Percentiles rank a stretch among this genome's conserved stretches.
phyloP scores from a whole-genome alignment of 306 rosid genomes.

The Chamaecrista fasciculata region DNA sequence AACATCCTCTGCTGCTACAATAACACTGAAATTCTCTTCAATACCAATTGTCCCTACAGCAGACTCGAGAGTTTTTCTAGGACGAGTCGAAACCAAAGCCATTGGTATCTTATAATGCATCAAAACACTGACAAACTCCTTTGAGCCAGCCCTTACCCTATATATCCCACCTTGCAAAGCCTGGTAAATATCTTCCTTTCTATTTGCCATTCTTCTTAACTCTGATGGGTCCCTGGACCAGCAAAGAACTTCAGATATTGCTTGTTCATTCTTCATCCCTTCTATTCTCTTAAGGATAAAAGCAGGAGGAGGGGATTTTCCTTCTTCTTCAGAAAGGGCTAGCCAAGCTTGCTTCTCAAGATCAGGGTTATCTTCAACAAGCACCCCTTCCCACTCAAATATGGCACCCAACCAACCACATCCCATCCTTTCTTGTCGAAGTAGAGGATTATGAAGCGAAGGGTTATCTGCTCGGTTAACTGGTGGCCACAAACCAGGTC shows the following conservation, averaged over 20 bases:
- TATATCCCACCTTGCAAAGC: conserved; percentile 89
- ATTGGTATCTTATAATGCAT: conserved; percentile 90
- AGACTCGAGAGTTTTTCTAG: conserved; percentile 67
- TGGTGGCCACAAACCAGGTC: conserved; percentile 85
- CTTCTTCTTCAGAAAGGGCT: conserved; percentile 81
- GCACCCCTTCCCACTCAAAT: conserved; percentile 97
- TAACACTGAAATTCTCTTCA: conserved; percentile 64
- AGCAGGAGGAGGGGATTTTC: conserved; percentile 73
- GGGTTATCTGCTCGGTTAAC: conserved; percentile 79
- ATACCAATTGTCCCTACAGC: conserved; percentile 77
- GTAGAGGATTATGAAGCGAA: conserved; percentile 78
- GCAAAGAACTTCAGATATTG: conserved; percentile 90
- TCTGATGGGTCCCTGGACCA: conserved; percentile 86
- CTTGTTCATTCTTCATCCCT: conserved; percentile 98
- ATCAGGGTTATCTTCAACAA: conserved; percentile 78
- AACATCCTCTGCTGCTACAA: conserved; percentile 92
- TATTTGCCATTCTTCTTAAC: conserved; percentile 69
- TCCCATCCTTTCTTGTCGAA: conserved; percentile 94
- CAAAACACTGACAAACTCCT: conserved; percentile 81
- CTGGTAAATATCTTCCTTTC: conserved; percentile 82
- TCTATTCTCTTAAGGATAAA: conserved; percentile 76
- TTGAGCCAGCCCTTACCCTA: conserved; percentile 68
- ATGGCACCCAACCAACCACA: conserved; percentile 95
- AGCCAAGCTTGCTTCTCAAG: conserved; percentile 88
- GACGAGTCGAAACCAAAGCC: conserved; percentile 88